phyloP scores from a whole-genome alignment of 2,329 filamentous ascomycete genomes.

The Cordyceps militaris region DNA sequence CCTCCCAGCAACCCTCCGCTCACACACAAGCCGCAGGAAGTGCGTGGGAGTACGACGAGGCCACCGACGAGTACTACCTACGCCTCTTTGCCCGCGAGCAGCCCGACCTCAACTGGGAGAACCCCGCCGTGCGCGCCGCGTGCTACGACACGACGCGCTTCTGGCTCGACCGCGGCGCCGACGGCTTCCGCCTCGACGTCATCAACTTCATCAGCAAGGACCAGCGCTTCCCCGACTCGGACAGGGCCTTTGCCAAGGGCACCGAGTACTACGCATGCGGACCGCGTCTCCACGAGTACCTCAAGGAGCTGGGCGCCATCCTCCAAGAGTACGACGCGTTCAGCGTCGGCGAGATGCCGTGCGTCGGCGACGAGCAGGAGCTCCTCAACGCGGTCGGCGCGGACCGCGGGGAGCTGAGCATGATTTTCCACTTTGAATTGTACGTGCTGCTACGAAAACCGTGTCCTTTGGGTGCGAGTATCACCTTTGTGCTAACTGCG shows the following conservation, averaged over 20 bases:
- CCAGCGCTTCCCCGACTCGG: constrained; percentile 45
- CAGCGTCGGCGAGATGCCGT: constrained; percentile 46
- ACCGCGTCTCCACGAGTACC: constrained; percentile 38
- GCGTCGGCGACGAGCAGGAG: constrained; percentile 34
- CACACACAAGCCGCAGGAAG: constrained; percentile 20
- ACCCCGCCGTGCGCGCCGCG: constrained; percentile 54
- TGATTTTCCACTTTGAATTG: constrained; percentile 69
- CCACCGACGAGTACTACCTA: constrained; percentile 50
- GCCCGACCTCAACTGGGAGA: constrained; percentile 75
- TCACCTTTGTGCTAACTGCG: constrained; percentile 5
- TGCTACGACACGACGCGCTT: constrained; percentile 65
- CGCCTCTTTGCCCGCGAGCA: constrained; percentile 64
- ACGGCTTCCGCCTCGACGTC: constrained; percentile 61
- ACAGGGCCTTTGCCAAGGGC: constrained; percentile 25
- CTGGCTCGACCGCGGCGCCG: constrained; percentile 63
- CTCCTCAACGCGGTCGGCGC: constrained; percentile 44
- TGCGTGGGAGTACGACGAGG: constrained; percentile 43
- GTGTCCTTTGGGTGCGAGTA: too few species aligned
- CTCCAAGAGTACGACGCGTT: constrained; percentile 42
- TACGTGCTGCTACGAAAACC: constrained; percentile 24
- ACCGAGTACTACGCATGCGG: constrained; percentile 48
- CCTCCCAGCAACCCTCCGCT: neutral
- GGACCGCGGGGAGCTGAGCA: constrained; percentile 54
- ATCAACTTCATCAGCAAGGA: constrained; percentile 63
- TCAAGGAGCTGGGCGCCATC: constrained; percentile 37